These are phyloP conservation scores for Gracilaria domingensis DNA, from an alignment of 23 red algal genomes.

Conservation along the genomic window DNA sequence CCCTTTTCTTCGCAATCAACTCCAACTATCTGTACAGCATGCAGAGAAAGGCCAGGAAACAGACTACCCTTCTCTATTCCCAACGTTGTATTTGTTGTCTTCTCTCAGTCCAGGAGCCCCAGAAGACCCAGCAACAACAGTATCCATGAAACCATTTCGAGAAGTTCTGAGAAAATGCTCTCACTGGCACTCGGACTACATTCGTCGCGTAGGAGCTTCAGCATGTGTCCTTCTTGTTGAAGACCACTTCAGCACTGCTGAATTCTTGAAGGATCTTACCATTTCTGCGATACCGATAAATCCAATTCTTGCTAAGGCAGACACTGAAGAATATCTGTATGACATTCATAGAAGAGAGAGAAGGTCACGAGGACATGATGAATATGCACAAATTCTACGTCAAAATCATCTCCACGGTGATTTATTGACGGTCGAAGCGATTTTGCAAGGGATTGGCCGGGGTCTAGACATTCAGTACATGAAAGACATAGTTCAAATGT, in stretches of 20 bases:
- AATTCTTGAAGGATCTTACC: not conserved
- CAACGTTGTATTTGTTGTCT: constrained; percentile 59
- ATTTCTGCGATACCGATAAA: not conserved
- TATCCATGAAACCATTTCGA: constrained; percentile 65
- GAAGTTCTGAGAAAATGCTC: constrained; percentile 32
- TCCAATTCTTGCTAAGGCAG: not conserved
- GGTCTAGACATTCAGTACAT: not conserved
- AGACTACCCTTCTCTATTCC: constrained; percentile 49
- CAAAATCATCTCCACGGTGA: constrained; percentile 70
- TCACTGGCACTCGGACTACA: constrained; percentile 61
- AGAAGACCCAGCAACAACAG: constrained; percentile 36
- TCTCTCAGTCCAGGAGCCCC: constrained; percentile 27
- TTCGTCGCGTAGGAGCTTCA: constrained; percentile 60
- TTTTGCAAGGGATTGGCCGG: constrained; percentile 27
- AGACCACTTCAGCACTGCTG: constrained; percentile 30
- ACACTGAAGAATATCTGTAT: not conserved
- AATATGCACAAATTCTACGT: not conserved
- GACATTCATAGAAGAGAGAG: not conserved
- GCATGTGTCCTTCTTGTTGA: constrained; percentile 58
- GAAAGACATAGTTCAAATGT: constrained; percentile 3
- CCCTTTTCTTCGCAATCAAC: constrained; percentile 52
- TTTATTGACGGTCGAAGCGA: constrained; percentile 37
- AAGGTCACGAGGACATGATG: not conserved
- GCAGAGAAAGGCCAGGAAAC: constrained; percentile 7
- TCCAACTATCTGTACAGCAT: constrained; percentile 33